phyloP scores from a whole-genome alignment of 495 filamentous ascomycete species.

The Collariella sp. region DNA sequence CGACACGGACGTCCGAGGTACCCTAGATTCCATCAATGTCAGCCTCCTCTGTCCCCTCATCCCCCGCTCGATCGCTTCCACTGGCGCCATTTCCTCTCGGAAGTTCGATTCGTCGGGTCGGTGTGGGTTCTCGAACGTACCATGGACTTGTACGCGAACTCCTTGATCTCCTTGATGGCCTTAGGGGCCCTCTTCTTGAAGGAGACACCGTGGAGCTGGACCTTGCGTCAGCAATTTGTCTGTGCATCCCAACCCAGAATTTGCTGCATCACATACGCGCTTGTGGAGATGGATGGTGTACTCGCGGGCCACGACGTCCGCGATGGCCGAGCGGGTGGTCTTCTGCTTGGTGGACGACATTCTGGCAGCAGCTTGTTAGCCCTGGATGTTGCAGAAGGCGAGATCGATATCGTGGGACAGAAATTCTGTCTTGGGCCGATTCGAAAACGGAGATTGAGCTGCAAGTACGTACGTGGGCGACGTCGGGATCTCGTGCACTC shows the following conservation, averaged over 20 bases:
- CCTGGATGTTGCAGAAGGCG: background rate
- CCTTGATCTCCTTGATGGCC: constrained; percentile 98
- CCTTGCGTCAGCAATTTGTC: constrained; percentile 13
- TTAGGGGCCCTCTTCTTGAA: constrained; percentile 99
- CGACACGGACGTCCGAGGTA: constrained; percentile 93
- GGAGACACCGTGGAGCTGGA: constrained; percentile 83
- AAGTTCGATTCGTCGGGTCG: background rate
- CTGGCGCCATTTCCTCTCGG: background rate
- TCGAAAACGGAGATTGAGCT: constrained; percentile 3
- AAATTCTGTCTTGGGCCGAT: background rate
- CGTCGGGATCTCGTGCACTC: constrained; percentile 26
- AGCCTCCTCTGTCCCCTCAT: constrained; percentile 10
- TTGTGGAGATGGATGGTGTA: constrained; percentile 99
- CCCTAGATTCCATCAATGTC: constrained; percentile 50
- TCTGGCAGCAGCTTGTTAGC: constrained; percentile 25
- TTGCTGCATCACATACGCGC: constrained; percentile 66
- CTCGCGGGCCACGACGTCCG: constrained; percentile 96
- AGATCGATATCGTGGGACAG: background rate
- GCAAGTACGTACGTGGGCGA: constrained; percentile 27
- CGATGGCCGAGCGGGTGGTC: constrained; percentile 81
- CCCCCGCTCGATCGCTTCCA: background rate
- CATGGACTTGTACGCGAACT: constrained; percentile 88
- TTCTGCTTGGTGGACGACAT: constrained; percentile 73
- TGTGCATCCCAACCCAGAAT: background rate
- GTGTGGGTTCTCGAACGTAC: constrained; percentile 48